Percentiles rank a stretch among this genome's conserved stretches.
Conservation (phyloP, 2,329 filamentous ascomycete genomes). For the Huntiella decipiens region DNA sequence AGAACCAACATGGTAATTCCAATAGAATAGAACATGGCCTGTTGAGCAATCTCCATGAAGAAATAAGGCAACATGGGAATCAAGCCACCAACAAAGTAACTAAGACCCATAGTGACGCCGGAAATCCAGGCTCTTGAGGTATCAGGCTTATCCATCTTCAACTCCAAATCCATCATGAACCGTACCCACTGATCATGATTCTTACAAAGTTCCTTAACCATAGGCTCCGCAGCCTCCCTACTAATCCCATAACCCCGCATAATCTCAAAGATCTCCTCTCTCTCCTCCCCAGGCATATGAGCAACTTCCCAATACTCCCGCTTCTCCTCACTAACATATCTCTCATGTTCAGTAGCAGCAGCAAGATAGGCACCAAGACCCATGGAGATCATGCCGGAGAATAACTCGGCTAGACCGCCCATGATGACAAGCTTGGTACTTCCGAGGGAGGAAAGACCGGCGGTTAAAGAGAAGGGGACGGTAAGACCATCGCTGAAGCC, state of each 20-base stretch:
- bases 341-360: conserved; percentile 35
- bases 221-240: conserved; percentile 21
- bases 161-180: conserved; percentile 42
- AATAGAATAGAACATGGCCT: conserved; percentile 40
- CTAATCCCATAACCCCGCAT: conserved; percentile 31
- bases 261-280: conserved; percentile 29
- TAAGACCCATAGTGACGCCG: conserved; percentile 45
- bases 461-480: conserved; percentile 61
- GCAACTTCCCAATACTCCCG: conserved; percentile 26
- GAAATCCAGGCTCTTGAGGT: conserved; percentile 30
- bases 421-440: conserved; percentile 48
- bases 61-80: conserved; percentile 57
- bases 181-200: conserved; percentile 30
- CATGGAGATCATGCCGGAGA: conserved; percentile 61
- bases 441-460: conserved; percentile 49
- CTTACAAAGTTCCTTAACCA: conserved; percentile 30
- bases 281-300: conserved; percentile 25
- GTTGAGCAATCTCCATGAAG: conserved; percentile 26
- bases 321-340: conserved; percentile 29
- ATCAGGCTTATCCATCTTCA: conserved; percentile 27
- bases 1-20: conserved; percentile 40
- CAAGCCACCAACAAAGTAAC: conserved; percentile 52
- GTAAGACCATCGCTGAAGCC: conserved; percentile 64
- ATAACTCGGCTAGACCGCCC: conserved; percentile 55
- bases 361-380: conserved; percentile 57